Conservation (phyloP, 176 grass and related monocot species). For the Hordeum marinum region DNA sequence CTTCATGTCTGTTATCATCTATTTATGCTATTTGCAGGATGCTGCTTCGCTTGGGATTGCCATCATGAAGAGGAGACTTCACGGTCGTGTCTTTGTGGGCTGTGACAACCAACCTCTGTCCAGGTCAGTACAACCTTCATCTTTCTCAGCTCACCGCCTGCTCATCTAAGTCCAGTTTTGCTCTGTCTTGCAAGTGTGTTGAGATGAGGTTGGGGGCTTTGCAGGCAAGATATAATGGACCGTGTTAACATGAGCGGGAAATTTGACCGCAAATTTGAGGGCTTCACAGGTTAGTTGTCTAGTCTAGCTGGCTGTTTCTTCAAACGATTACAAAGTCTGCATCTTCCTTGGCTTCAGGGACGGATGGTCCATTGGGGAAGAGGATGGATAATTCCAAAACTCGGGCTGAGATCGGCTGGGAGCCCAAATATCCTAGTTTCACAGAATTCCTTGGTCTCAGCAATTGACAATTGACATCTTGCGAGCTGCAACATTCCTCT, state of each 20-base stretch:
- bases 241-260: constrained; percentile 61
- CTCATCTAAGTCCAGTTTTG: not conserved
- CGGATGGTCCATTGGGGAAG: constrained; percentile 73
- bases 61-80: constrained; percentile 49
- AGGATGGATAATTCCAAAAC: constrained; percentile 84
- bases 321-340: not conserved
- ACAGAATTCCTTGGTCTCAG: constrained; percentile 57
- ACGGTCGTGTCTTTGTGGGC: constrained; percentile 35
- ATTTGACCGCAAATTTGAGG: constrained; percentile 58
- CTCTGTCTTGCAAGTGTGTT: not conserved
- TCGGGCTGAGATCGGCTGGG: constrained; percentile 66
- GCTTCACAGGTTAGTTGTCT: constrained; percentile 55
- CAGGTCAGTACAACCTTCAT: constrained; percentile 30
- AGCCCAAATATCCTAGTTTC: constrained; percentile 66
- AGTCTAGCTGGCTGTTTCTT: not conserved
- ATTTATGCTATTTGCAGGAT: constrained; percentile 36
- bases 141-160: not conserved
- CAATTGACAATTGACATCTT: constrained; percentile 38
- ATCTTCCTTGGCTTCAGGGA: constrained; percentile 34
- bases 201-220: not conserved
- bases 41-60: constrained; percentile 53
- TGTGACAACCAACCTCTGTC: constrained; percentile 58
- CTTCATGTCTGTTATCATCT: not conserved
- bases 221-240: constrained; percentile 88
- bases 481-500: not conserved